Conservation (phyloP, 495 filamentous ascomycete genomes). For the Podospora fimiseda region DNA sequence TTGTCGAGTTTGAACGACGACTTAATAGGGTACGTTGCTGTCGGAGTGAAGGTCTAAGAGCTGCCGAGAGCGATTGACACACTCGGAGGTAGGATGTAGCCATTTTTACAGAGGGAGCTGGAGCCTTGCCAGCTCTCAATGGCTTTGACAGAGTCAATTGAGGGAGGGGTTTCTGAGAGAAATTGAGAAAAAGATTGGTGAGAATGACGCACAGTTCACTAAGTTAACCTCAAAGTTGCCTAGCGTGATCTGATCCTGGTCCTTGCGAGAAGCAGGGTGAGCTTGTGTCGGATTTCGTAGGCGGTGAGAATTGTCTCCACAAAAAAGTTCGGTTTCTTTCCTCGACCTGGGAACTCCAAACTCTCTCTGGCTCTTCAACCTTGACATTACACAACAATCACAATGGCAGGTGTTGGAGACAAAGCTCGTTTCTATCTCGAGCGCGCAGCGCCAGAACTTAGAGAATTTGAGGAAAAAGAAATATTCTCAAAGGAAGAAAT, state of each 20-base stretch:
- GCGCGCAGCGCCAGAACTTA: conserved; percentile 81
- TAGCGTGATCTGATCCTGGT: too few species aligned
- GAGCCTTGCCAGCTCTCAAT: conserved; percentile 36
- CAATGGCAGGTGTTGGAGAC: conserved; percentile 78
- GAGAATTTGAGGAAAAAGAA: conserved; percentile 78
- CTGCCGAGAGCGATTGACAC: conserved; percentile 22
- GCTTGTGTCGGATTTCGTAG: conserved; percentile 2
- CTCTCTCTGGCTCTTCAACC: not conserved
- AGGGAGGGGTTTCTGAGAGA: conserved; percentile 2
- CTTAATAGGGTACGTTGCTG: conserved; percentile 12
- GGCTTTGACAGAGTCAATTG: conserved; percentile 13
- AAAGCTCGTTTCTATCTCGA: conserved; percentile 94
- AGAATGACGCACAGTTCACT: too few species aligned
- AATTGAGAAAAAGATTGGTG: not conserved
- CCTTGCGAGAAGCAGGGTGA: too few species aligned
- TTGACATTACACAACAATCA: conserved; percentile 8
- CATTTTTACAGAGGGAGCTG: conserved; percentile 28
- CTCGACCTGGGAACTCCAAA: not conserved
- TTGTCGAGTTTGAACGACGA: conserved; percentile 33
- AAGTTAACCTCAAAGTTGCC: too few species aligned
- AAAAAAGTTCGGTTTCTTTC: conserved; percentile 29
- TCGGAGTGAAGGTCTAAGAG: conserved; percentile 25
- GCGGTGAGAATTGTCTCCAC: conserved; percentile 12
- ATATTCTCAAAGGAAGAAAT: conserved; percentile 92
- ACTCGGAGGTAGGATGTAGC: conserved; percentile 30